phyloP scores from a whole-genome alignment of 495 filamentous ascomycete species.

The Penicillium silybi region DNA sequence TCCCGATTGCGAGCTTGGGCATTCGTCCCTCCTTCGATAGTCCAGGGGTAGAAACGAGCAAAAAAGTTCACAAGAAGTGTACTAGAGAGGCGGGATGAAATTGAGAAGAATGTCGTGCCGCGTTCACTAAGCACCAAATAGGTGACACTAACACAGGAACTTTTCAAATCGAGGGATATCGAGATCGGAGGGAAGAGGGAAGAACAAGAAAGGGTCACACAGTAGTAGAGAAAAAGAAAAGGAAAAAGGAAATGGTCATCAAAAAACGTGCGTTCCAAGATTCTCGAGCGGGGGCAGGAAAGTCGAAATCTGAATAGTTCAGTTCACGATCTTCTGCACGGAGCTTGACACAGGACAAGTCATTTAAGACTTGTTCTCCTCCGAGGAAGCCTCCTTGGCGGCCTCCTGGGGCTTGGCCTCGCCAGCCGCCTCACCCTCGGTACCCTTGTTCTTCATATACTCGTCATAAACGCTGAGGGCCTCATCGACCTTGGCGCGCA shows the following conservation, averaged over 20 bases:
- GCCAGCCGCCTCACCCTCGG: conserved; percentile 33
- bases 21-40: background rate
- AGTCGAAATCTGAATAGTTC: background rate
- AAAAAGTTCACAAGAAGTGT: conserved; percentile 4
- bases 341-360: conserved; percentile 16
- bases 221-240: conserved; percentile 25
- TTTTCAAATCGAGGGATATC: conserved; percentile 52
- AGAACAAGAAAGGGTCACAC: conserved; percentile 16
- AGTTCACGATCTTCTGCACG: conserved; percentile 9
- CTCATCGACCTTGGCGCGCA: conserved; percentile 93
- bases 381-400: conserved; percentile 37
- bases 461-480: conserved; percentile 96
- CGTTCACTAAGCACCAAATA: conserved; percentile 34
- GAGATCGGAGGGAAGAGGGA: conserved; percentile 37
- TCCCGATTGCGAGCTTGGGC: background rate
- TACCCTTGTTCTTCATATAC: conserved; percentile 79
- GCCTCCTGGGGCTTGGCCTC: conserved; percentile 45
- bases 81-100: conserved; percentile 13
- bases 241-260: conserved; percentile 38
- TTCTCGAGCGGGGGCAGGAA: conserved; percentile 25
- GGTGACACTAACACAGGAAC: conserved; percentile 40
- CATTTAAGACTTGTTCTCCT: conserved; percentile 48
- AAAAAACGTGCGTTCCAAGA: conserved; percentile 42
- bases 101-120: conserved; percentile 30
- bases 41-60: conserved; percentile 1